These are phyloP conservation scores for Exophiala sideris DNA, from an alignment of 2,329 filamentous ascomycete genomes.

Conservation along the genomic window DNA sequence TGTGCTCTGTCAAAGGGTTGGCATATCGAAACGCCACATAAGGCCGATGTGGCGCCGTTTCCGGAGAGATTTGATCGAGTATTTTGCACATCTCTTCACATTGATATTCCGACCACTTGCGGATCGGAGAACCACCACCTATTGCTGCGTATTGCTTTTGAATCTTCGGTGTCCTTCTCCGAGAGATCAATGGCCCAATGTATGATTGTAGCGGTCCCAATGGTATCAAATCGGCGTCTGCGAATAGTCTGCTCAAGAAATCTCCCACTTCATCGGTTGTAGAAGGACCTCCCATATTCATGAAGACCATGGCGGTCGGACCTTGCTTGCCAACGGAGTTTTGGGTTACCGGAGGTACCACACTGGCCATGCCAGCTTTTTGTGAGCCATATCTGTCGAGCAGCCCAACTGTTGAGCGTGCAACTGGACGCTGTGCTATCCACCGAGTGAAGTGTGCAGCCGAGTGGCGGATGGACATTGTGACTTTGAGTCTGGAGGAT, in stretches of 20 bases:
- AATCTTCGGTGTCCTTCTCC: constrained; percentile 89
- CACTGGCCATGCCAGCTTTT: constrained; percentile 52
- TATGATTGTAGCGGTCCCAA: constrained; percentile 87
- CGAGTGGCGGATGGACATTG: constrained; percentile 20
- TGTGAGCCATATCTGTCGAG: constrained; percentile 10
- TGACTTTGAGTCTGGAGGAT: background rate
- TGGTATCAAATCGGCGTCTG: constrained; percentile 93
- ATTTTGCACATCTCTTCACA: constrained; percentile 96
- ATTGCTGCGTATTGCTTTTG: constrained; percentile 93
- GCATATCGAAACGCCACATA: constrained; percentile 98
- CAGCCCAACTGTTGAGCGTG: constrained; percentile 3
- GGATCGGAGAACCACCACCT: constrained; percentile 94
- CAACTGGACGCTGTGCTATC: constrained; percentile 6
- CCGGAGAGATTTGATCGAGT: constrained; percentile 82
- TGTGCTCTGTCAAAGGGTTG: constrained; percentile 86
- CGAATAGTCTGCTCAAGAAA: constrained; percentile 87
- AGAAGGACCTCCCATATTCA: constrained; percentile 97
- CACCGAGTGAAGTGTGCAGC: constrained; percentile 9
- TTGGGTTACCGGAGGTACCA: constrained; percentile 75
- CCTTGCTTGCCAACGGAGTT: constrained; percentile 68
- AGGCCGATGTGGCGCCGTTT: constrained; percentile 93
- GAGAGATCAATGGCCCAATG: constrained; percentile 81
- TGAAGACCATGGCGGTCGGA: constrained; percentile 95
- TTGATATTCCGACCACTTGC: constrained; percentile 97
- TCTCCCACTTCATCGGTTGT: constrained; percentile 82